A percentile compares a stretch with the other conserved stretches of the same genome.
phyloP scores from a whole-genome alignment of 2,329 filamentous ascomycete genomes.

The Penicillium polonicum region DNA sequence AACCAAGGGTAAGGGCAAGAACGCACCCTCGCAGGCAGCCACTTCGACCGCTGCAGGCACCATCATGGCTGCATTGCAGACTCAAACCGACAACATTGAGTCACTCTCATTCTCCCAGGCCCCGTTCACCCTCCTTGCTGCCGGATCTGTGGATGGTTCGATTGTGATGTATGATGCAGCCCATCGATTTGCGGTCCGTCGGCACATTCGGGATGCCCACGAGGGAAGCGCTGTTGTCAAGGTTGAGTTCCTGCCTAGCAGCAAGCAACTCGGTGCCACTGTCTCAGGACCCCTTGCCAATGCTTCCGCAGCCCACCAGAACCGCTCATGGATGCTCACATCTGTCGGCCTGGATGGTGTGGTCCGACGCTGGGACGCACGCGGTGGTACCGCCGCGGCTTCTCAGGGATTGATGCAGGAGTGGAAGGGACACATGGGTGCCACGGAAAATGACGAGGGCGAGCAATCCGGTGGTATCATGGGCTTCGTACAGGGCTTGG shows the following conservation, averaged over 20 bases:
- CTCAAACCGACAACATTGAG: slow-evolving; percentile 77
- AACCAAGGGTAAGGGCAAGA: slow-evolving; percentile 55
- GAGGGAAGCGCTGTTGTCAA: slow-evolving; percentile 89
- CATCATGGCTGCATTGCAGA: slow-evolving; percentile 80
- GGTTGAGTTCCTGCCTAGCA: slow-evolving; percentile 73
- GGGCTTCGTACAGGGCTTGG: slow-evolving; percentile 79
- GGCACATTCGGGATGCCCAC: slow-evolving; percentile 78
- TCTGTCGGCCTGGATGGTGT: slow-evolving; percentile 91
- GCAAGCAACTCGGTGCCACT: slow-evolving; percentile 33
- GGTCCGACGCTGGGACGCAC: slow-evolving; percentile 80
- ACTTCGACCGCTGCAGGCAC: slow-evolving; percentile 56
- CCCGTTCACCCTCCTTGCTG: slow-evolving; percentile 60
- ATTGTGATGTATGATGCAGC: slow-evolving; percentile 86
- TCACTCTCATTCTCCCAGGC: slow-evolving; percentile 65
- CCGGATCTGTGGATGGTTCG: slow-evolving; percentile 63
- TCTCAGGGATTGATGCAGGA: slow-evolving; percentile 73
- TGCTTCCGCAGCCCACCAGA: slow-evolving; percentile 30
- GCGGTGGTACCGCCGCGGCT: slow-evolving; percentile 65
- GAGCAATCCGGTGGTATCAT: slow-evolving; percentile 81
- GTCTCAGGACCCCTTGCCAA: slow-evolving; percentile 27
- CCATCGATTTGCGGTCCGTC: slow-evolving; percentile 80
- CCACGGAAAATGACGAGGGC: slow-evolving; percentile 56
- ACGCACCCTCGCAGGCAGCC: slow-evolving; percentile 35
- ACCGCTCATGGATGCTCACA: slow-evolving; percentile 70
- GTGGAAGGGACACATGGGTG: slow-evolving; percentile 74